Percentiles rank a stretch among this genome's conserved stretches.
Evolutionary conservation across 805 yeast genomes (phyloP).

Genomic region (Yamadazyma laniorum): DNA sequence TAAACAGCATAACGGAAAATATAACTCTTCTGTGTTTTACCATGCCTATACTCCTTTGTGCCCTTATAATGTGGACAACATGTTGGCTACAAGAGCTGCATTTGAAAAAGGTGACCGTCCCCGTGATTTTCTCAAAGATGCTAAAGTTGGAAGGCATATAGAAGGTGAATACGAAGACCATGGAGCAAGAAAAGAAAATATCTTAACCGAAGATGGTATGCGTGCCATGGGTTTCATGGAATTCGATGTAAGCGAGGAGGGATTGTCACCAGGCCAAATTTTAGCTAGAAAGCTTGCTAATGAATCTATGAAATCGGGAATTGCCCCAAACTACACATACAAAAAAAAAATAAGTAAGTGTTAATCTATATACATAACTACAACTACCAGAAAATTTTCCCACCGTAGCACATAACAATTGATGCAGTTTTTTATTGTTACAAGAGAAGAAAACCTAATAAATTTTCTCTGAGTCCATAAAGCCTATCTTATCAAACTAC

Average conservation of each 20-base stretch:
- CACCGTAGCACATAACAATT: too few relatives aligned
- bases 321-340: not conserved
- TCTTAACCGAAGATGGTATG: constrained; percentile 19
- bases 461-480: too few relatives aligned
- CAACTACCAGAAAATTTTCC: too few relatives aligned
- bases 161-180: constrained; percentile 19
- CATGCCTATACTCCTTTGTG: constrained; percentile 36
- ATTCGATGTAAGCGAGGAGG: constrained; percentile 21
- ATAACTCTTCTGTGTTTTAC: constrained; percentile 39
- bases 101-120: constrained; percentile 12
- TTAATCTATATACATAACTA: too few relatives aligned
- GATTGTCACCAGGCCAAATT: constrained; percentile 24
- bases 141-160: not conserved
- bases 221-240: constrained; percentile 24
- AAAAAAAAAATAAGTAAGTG: too few relatives aligned
- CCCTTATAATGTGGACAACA: constrained; percentile 13
- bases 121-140: constrained; percentile 13
- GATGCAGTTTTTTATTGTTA: too few relatives aligned
- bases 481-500: too few relatives aligned
- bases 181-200: constrained; percentile 17
- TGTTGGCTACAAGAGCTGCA: constrained; percentile 11
- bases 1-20: constrained; percentile 27
- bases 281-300: constrained; percentile 23
- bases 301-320: constrained; percentile 14
- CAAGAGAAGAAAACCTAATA: too few relatives aligned